Conservation (phyloP, 345 rosid genomes). For the Zanthoxylum bungeanum region DNA sequence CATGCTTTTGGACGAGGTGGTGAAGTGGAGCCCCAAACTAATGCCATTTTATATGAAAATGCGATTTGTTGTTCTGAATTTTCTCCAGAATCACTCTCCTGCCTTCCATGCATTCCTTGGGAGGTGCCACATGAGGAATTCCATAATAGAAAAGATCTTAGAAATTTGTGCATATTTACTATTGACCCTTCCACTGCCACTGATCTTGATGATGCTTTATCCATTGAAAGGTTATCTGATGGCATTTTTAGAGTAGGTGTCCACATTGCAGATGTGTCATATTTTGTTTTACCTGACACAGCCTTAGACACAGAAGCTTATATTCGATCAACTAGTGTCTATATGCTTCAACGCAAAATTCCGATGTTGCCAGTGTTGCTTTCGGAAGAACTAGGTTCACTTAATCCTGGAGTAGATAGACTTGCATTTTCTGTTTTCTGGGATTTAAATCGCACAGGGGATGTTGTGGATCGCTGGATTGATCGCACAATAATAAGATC, state of each 20-base stretch:
- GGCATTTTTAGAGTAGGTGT: constrained; percentile 76
- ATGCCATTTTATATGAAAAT: constrained; percentile 70
- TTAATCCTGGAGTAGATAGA: constrained; percentile 78
- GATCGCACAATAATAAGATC: constrained; percentile 72
- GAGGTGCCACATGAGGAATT: constrained; percentile 64
- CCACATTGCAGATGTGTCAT: constrained; percentile 86
- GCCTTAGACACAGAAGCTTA: constrained; percentile 74
- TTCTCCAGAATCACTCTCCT: constrained; percentile 47
- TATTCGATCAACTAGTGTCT: constrained; percentile 75
- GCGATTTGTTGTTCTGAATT: constrained; percentile 59
- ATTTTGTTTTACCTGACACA: constrained; percentile 80
- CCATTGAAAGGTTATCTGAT: constrained; percentile 56
- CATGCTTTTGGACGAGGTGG: constrained; percentile 67
- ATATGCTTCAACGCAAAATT: constrained; percentile 58
- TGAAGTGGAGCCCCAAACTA: constrained; percentile 62
- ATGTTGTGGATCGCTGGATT: constrained; percentile 68
- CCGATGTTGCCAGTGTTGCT: constrained; percentile 81
- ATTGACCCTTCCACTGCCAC: constrained; percentile 76
- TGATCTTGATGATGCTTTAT: constrained; percentile 93
- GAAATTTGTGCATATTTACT: constrained; percentile 69
- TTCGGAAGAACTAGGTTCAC: constrained; percentile 72
- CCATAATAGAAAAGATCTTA: constrained; percentile 56
- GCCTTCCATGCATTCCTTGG: constrained; percentile 77
- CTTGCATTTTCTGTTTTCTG: constrained; percentile 84
- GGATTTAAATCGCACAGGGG: constrained; percentile 60